Evolutionary conservation across 148 eudicot species (phyloP), one percentile per base, ranked within the genome.

Genomic region (Salicornia ramosissima): DNA sequence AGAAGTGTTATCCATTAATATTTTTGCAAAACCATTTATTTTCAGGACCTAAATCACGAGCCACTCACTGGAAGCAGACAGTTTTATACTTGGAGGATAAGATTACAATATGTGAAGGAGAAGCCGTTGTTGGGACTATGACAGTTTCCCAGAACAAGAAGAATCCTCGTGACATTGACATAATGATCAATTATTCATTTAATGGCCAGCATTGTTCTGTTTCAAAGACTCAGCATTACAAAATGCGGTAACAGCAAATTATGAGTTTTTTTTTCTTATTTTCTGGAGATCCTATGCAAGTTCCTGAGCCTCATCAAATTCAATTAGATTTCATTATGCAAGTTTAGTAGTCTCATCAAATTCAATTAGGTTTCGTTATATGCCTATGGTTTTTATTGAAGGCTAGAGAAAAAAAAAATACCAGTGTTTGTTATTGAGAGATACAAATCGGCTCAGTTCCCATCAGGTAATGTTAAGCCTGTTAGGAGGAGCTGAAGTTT

Each of bases 41-140:
- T 60, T 28, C 79, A 95, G 99, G 99, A 16, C 99, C 99, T 51
- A 91, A 79, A 71, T 95, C 99, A 19, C 78, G 93, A 42, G 79
- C 71, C 19, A 95, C 99, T 10, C 99, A 95, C 63, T 95, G 97
- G 99, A 95, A 91, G 80, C 99, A 95, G 71, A 95, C 99, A 2
- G 97, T 95, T 4, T 74, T 95, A 55, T 95, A 95, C 83, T 83
- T 95, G 21, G 99, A 95, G 77, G 99, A 95, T 54, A 88, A 86
- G 67, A 79, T 95, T 34, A 83, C 91, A 0, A 77, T 95, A 69
- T 91, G 97, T 70, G 80, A 89, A 85, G 99, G 97, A 25, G 99
- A 95, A 78, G 64, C 84, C 29, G 50, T 95, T 39, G 60, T 52
- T 0, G 99, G 99, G 67, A 86, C 68, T 75, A 83, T 95, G 94